Conservation (phyloP, 164 flowering plant genomes). For the Piper betle region DNA sequence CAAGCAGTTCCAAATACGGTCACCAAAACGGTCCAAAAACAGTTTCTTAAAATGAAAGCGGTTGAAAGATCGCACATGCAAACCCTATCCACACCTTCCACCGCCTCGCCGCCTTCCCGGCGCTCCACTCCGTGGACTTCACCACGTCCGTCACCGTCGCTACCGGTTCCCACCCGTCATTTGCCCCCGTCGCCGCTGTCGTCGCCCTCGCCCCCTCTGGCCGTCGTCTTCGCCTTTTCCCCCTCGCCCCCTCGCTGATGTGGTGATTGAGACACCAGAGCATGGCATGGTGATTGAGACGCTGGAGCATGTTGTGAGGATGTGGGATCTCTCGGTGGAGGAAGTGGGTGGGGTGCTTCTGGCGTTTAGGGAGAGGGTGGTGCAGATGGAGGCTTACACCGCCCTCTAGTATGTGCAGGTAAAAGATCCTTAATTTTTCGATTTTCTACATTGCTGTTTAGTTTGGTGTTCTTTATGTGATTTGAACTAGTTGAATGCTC, state of each 20-base stretch:
- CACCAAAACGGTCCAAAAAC: too few species aligned
- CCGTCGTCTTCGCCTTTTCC: conserved; percentile 35
- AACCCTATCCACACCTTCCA: too few species aligned
- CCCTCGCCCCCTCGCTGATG: too few species aligned
- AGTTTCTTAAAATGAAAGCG: too few species aligned
- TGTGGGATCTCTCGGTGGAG: conserved; percentile 83
- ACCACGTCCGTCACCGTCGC: too few species aligned
- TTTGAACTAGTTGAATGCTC: neutral
- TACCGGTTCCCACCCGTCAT: too few species aligned
- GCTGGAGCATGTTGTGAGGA: conserved; percentile 78
- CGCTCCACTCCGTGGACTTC: too few species aligned
- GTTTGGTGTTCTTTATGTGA: neutral
- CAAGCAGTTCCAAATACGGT: too few species aligned
- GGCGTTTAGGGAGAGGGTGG: conserved; percentile 63
- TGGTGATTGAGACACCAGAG: too few species aligned
- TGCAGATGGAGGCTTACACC: conserved; percentile 33
- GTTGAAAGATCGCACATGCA: too few species aligned
- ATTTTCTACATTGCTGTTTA: neutral
- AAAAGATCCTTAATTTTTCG: neutral
- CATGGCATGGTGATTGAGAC: too few species aligned
- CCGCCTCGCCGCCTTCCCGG: too few species aligned
- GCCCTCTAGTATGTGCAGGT: conserved; percentile 80
- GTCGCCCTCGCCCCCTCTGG: conserved; percentile 76
- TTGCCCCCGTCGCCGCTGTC: conserved; percentile 69
- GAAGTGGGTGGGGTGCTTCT: conserved; percentile 4